phyloP scores from a whole-genome alignment of 1,284 basidiomycete species.

The Malassezia japonica region DNA sequence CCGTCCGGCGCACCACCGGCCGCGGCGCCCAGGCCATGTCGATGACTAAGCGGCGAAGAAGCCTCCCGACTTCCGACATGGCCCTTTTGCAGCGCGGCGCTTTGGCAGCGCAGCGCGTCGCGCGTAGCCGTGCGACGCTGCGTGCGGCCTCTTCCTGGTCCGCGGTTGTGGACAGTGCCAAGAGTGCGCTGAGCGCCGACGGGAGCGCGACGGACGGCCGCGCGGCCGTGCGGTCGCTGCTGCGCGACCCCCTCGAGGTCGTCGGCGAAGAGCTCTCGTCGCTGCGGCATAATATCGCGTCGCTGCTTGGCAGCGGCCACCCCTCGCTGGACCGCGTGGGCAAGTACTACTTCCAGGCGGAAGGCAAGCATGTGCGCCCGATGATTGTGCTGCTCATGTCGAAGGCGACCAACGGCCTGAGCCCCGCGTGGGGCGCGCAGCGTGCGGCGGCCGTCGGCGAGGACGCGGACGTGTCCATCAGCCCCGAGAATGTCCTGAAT shows the following conservation, averaged over 20 bases:
- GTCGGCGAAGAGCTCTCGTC: conserved; percentile 56
- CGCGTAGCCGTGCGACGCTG: not conserved
- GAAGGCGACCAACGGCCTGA: conserved; percentile 78
- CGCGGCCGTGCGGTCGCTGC: not conserved
- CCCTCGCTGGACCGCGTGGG: conserved; percentile 77
- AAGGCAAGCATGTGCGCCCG: conserved; percentile 73
- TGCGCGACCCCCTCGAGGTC: conserved; percentile 33
- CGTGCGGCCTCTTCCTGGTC: conserved; percentile 7
- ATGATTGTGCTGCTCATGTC: conserved; percentile 81
- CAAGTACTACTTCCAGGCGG: conserved; percentile 74
- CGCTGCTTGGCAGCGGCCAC: conserved; percentile 77
- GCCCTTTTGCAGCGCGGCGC: no score
- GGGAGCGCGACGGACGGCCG: not conserved
- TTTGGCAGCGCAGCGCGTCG: not conserved
- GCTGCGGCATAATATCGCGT: conserved; percentile 65
- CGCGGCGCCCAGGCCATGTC: not conserved
- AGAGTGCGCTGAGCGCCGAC: not conserved
- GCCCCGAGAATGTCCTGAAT: conserved; percentile 64
- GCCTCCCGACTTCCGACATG: not conserved
- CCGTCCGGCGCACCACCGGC: conserved; percentile 7
- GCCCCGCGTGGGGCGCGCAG: conserved; percentile 50
- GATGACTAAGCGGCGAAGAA: conserved; percentile 12
- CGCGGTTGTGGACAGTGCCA: conserved; percentile 5
- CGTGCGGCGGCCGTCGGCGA: conserved; percentile 34
- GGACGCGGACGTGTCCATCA: conserved; percentile 44